phyloP scores from a whole-genome alignment of 371 early-diverging fungal species.

The Syncephalastrum sp. region DNA sequence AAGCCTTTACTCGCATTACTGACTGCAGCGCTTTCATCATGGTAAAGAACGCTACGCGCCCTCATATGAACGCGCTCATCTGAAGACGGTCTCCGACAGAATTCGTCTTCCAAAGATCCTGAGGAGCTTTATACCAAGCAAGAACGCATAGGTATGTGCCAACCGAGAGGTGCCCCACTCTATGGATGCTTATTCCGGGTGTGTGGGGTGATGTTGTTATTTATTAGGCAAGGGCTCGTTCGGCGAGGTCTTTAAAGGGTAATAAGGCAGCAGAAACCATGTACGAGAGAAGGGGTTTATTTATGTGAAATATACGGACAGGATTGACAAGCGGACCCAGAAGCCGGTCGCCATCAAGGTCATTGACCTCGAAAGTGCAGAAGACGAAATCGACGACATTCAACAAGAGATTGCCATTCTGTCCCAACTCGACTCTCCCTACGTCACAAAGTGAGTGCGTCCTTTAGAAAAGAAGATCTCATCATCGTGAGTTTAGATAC shows the following conservation, averaged over 20 bases:
- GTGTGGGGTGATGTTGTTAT: conserved; percentile 3
- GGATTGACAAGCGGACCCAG: conserved; percentile 73
- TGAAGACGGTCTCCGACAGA: too few relatives aligned
- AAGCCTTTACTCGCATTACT: neutral
- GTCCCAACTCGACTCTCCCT: conserved; percentile 89
- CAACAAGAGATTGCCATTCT: conserved; percentile 95
- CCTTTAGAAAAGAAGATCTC: neutral
- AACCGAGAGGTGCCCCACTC: neutral
- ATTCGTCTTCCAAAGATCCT: conserved; percentile 37
- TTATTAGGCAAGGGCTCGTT: conserved; percentile 81
- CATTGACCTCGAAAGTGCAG: conserved; percentile 90
- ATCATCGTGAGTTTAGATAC: conserved; percentile 51
- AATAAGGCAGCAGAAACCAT: conserved; percentile 40
- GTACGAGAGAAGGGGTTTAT: conserved; percentile 12
- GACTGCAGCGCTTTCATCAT: conserved; percentile 6
- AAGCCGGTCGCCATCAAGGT: conserved; percentile 90
- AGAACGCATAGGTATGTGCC: conserved; percentile 62
- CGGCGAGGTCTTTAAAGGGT: conserved; percentile 92
- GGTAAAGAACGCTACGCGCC: conserved; percentile 35
- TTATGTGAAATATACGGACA: conserved; percentile 24
- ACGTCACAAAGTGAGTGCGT: conserved; percentile 78
- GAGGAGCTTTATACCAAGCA: conserved; percentile 64
- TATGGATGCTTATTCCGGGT: neutral
- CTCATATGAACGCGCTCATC: too few relatives aligned
- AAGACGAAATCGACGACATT: conserved; percentile 98